These are phyloP conservation scores for Pulveroboletus sp. DNA, from an alignment of 768 basidiomycete species.

Conservation along the genomic window DNA sequence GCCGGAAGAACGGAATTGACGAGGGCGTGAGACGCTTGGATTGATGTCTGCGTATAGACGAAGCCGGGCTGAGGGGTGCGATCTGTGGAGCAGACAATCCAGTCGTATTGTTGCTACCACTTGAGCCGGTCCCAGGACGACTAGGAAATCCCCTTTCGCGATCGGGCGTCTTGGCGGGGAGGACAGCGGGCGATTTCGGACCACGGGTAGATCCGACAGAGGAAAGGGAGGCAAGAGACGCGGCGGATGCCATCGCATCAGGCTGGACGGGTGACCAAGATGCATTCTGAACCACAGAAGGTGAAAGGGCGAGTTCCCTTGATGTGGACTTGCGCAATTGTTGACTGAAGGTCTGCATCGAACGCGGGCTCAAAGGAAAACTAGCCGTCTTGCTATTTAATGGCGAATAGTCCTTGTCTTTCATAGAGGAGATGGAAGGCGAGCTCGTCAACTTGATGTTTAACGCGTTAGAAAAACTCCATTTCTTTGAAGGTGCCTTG, in stretches of 20 bases:
- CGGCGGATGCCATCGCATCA: constrained; percentile 74
- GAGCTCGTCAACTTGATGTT: constrained; percentile 70
- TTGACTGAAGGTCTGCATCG: constrained; percentile 57
- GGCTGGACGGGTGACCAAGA: constrained; percentile 69
- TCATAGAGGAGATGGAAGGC: constrained; percentile 54
- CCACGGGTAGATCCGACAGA: constrained; percentile 63
- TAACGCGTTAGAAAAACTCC: constrained; percentile 87
- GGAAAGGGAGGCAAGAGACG: constrained; percentile 69
- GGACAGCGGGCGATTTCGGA: constrained; percentile 39
- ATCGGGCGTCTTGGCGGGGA: constrained; percentile 60
- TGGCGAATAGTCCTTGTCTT: constrained; percentile 36
- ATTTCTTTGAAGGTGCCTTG: constrained; percentile 92
- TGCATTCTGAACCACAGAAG: constrained; percentile 37
- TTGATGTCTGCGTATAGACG: constrained; percentile 62
- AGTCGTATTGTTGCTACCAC: constrained; percentile 64
- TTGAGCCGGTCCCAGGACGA: constrained; percentile 72
- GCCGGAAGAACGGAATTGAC: constrained; percentile 90
- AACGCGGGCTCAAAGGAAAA: constrained; percentile 62
- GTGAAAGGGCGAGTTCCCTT: constrained; percentile 54
- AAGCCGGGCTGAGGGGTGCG: constrained; percentile 67
- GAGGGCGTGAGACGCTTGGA: constrained; percentile 82
- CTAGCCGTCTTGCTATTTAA: constrained; percentile 42
- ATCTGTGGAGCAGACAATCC: constrained; percentile 49
- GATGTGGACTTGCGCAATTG: constrained; percentile 65
- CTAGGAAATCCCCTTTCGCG: constrained; percentile 46